A percentile compares a stretch with the other conserved stretches of the same genome.
These are phyloP conservation scores for Xylaria telfairii DNA, from an alignment of 495 filamentous ascomycete genomes.

Conservation along the genomic window DNA sequence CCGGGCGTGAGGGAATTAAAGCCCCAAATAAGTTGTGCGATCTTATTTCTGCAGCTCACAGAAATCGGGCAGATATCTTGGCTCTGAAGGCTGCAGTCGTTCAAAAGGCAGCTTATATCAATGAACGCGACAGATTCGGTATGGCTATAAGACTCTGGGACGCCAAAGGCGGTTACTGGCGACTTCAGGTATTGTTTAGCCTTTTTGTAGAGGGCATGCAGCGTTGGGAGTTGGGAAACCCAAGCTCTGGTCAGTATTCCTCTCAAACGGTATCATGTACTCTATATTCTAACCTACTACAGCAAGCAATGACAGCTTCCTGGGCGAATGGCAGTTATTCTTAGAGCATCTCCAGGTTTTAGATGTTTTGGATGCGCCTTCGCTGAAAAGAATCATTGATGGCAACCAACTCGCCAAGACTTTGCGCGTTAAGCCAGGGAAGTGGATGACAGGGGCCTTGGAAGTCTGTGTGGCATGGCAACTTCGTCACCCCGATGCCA, in stretches of 20 bases:
- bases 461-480: constrained; percentile 83
- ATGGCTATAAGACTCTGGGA: constrained; percentile 82
- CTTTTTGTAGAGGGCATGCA: constrained; percentile 69
- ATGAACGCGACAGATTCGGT: constrained; percentile 62
- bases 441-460: constrained; percentile 78
- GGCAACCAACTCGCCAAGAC: constrained; percentile 68
- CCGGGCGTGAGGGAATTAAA: constrained; percentile 78
- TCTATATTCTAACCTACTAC: constrained; percentile 32
- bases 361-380: constrained; percentile 56
- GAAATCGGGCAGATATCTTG: constrained; percentile 64
- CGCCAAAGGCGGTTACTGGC: constrained; percentile 67
- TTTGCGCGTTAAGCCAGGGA: constrained; percentile 68
- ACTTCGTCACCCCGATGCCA: constrained; percentile 72
- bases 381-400: constrained; percentile 66
- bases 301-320: constrained; percentile 39
- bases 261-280: background rate
- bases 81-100: constrained; percentile 59
- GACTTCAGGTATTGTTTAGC: constrained; percentile 71
- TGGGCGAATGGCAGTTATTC: constrained; percentile 60
- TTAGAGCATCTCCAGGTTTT: constrained; percentile 59
- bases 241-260: constrained; percentile 24
- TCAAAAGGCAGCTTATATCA: constrained; percentile 38
- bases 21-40: constrained; percentile 73
- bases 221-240: constrained; percentile 27
- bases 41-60: constrained; percentile 68